Evolutionary conservation across 2,329 filamentous ascomycete genomes (phyloP).

Genomic region (Colletotrichum paranaense): DNA sequence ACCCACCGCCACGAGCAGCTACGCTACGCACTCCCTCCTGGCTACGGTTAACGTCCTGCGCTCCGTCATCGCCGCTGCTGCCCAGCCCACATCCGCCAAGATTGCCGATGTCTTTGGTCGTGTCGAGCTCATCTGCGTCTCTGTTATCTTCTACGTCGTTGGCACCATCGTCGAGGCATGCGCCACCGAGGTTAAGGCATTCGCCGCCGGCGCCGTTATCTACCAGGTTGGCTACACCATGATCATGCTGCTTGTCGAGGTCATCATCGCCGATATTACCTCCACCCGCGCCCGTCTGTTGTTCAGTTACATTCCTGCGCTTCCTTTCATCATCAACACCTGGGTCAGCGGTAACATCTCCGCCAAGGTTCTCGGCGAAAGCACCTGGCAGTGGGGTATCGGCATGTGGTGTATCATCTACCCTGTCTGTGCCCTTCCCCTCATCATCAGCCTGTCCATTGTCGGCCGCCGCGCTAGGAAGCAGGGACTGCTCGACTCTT

Average conservation of each 20-base stretch:
- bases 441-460: slow-evolving; percentile 63
- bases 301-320: slow-evolving; percentile 72
- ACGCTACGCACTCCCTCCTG: slow-evolving; percentile 63
- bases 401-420: slow-evolving; percentile 76
- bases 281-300: slow-evolving; percentile 71
- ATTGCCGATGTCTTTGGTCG: slow-evolving; percentile 74
- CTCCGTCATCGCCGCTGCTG: slow-evolving; percentile 69
- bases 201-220: slow-evolving; percentile 67
- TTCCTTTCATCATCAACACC: slow-evolving; percentile 72
- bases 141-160: slow-evolving; percentile 70
- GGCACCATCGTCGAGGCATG: slow-evolving; percentile 68
- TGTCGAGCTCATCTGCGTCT: slow-evolving; percentile 66
- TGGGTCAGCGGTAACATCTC: slow-evolving; percentile 72
- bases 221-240: slow-evolving; percentile 74
- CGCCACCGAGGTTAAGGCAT: slow-evolving; percentile 59
- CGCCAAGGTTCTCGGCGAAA: slow-evolving; percentile 56
- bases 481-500: slow-evolving; percentile 55
- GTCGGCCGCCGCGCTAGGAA: slow-evolving; percentile 64
- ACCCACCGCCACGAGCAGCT: slow-evolving; percentile 63
- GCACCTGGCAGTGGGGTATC: slow-evolving; percentile 71
- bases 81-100: slow-evolving; percentile 67
- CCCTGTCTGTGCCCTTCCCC: slow-evolving; percentile 62
- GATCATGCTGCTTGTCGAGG: slow-evolving; percentile 70
- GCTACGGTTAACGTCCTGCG: slow-evolving; percentile 69
- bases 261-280: slow-evolving; percentile 73